phyloP scores from a whole-genome alignment of 306 rosid genomes.

The Abrus precatorius region DNA sequence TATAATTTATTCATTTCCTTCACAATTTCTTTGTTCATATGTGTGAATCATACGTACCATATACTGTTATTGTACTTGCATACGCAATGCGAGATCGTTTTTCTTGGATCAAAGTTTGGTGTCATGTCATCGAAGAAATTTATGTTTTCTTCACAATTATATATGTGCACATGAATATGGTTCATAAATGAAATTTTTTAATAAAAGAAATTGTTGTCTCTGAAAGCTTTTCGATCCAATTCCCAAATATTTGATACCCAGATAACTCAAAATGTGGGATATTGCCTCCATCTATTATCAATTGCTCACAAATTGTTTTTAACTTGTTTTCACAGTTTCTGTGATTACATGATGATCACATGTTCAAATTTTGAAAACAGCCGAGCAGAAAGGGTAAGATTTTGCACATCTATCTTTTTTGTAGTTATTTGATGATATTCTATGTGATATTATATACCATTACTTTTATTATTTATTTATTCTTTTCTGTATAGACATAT shows the following conservation, averaged over 20 bases:
- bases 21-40: slow-evolving; percentile 1
- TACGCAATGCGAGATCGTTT: too few species aligned
- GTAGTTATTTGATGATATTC: too few species aligned
- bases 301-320: background rate
- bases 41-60: background rate
- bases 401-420: too few species aligned
- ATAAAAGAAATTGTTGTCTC: background rate
- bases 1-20: background rate
- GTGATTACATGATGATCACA: background rate
- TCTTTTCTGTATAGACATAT: too few species aligned
- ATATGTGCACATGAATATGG: background rate
- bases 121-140: too few species aligned
- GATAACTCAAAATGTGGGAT: slow-evolving; percentile 9
- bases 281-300: background rate
- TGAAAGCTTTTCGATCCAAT: background rate
- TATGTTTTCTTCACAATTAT: too few species aligned
- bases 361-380: background rate
- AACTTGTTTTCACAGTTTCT: background rate
- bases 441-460: too few species aligned
- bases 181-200: background rate
- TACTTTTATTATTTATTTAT: too few species aligned
- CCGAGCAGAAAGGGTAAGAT: too few species aligned
- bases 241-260: slow-evolving; percentile 3
- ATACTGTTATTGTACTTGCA: background rate
- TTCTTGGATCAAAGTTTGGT: too few species aligned